These are phyloP conservation scores for Pseudogymnoascus sp. DNA, from an alignment of 2,329 filamentous ascomycete genomes.

Conservation along the genomic window DNA sequence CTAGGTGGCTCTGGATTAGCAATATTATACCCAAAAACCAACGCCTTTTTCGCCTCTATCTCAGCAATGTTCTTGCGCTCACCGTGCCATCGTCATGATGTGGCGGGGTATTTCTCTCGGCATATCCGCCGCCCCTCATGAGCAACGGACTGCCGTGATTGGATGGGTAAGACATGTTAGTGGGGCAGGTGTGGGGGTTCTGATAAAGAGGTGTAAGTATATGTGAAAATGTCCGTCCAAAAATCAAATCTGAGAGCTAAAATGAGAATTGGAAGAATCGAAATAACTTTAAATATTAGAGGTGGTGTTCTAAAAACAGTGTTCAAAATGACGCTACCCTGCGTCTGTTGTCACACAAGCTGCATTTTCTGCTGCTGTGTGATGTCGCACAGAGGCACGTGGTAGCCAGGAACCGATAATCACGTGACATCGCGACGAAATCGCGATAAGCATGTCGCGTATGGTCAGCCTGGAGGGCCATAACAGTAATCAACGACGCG, in stretches of 20 bases:
- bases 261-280: neutral
- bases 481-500: neutral
- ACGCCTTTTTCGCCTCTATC: conserved; percentile 3
- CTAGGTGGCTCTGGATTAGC: neutral
- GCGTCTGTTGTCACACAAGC: neutral
- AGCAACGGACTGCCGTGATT: neutral
- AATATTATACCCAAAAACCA: conserved; percentile 2
- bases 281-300: neutral
- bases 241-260: neutral
- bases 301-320: neutral
- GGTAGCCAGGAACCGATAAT: neutral
- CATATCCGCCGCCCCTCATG: neutral
- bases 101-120: conserved; percentile 5
- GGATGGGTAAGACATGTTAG: neutral
- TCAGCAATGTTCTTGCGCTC: neutral
- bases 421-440: neutral
- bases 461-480: neutral
- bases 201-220: neutral
- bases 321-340: neutral
- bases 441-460: neutral
- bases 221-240: neutral
- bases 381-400: neutral
- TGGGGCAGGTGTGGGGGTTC: neutral
- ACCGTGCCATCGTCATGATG: neutral
- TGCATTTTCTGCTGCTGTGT: neutral